Evolutionary conservation across 176 grass and related monocot species (phyloP).

Genomic region (Rhynchospora breviuscula): DNA sequence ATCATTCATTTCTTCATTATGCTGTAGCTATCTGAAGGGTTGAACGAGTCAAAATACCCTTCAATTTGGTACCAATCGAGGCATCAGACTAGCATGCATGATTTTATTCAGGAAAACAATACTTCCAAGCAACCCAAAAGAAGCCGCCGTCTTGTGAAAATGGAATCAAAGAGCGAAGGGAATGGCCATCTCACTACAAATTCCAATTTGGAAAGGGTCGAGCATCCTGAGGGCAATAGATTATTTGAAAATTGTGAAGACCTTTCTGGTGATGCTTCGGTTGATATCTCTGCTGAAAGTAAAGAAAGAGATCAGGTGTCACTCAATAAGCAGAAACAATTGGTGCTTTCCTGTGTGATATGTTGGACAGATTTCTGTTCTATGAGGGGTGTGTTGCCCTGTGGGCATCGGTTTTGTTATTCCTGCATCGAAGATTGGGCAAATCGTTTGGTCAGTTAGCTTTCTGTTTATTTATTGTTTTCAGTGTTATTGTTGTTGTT

Average conservation of each 20-base stretch:
- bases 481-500: neutral
- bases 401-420: conserved; percentile 92
- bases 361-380: conserved; percentile 87
- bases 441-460: conserved; percentile 51
- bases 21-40: conserved; percentile 29
- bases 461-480: conserved; percentile 4
- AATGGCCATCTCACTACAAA: conserved; percentile 25
- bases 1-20: conserved; percentile 7
- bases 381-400: conserved; percentile 77
- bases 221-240: conserved; percentile 20
- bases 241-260: neutral
- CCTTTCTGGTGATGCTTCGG: conserved; percentile 6
- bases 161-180: conserved; percentile 29
- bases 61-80: conserved; percentile 32
- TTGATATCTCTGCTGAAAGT: conserved; percentile 24
- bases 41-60: conserved; percentile 22
- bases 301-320: conserved; percentile 22
- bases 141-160: conserved; percentile 28
- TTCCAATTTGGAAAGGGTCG: conserved; percentile 18
- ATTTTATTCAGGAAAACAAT: conserved; percentile 24
- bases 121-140: conserved; percentile 21
- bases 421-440: conserved; percentile 87
- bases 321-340: conserved; percentile 30
- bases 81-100: conserved; percentile 37
- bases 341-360: conserved; percentile 79